Evolutionary conservation across 495 filamentous ascomycete species (phyloP).

Genomic region (Neurospora sp.): DNA sequence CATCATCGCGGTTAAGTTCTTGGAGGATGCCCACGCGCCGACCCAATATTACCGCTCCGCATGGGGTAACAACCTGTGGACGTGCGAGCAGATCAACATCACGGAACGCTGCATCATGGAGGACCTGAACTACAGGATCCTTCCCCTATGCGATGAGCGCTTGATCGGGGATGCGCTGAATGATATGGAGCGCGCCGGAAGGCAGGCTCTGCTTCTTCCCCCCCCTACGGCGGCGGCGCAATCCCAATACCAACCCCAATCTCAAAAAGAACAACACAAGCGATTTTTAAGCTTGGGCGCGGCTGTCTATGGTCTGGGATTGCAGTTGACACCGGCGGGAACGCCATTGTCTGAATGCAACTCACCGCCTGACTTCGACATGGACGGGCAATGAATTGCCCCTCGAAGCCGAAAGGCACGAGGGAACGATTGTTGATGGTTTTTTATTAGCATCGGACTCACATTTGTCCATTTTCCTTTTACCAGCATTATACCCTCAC

Average conservation of each 20-base stretch:
- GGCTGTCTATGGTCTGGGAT: slow-evolving; percentile 24
- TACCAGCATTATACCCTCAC: not conserved
- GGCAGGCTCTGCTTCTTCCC: slow-evolving; percentile 16
- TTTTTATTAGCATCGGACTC: too few relatives aligned
- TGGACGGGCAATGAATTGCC: not conserved
- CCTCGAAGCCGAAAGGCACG: slow-evolving; percentile 1
- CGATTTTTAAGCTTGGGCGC: slow-evolving; percentile 30
- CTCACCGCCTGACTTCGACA: not conserved
- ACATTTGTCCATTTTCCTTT: not conserved
- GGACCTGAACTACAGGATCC: slow-evolving; percentile 40
- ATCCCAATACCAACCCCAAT: not conserved
- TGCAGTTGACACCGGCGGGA: slow-evolving; percentile 31
- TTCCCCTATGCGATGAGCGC: slow-evolving; percentile 37
- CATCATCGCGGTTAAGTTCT: slow-evolving; percentile 43
- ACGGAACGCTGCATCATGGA: slow-evolving; percentile 47
- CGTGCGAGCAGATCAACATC: slow-evolving; percentile 42
- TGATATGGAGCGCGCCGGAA: slow-evolving; percentile 46
- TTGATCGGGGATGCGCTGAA: slow-evolving; percentile 38
- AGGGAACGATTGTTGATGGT: not conserved
- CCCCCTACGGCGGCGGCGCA: slow-evolving; percentile 7
- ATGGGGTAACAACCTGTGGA: slow-evolving; percentile 42
- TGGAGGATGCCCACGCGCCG: slow-evolving; percentile 36
- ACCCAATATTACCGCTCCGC: slow-evolving; percentile 31
- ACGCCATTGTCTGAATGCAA: slow-evolving; percentile 25
- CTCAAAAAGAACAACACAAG: slow-evolving; percentile 23